Percentiles rank a stretch among this genome's conserved stretches.
Conservation (phyloP, 2,329 filamentous ascomycete genomes). For the Uncinocarpus reesii region DNA sequence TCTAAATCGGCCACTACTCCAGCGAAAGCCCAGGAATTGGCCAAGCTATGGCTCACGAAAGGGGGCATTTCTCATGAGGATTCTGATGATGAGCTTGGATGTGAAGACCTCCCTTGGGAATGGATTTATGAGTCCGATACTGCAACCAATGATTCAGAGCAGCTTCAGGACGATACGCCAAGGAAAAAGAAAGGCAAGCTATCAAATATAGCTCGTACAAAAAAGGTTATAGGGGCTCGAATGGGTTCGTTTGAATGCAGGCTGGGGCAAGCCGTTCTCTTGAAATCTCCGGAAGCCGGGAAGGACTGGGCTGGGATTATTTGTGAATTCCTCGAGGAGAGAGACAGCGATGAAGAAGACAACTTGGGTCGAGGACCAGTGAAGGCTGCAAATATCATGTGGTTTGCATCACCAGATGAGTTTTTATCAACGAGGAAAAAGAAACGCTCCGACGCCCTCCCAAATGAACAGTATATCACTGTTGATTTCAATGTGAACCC, state of each 20-base stretch:
- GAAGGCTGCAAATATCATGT: conserved; percentile 83
- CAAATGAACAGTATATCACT: conserved; percentile 88
- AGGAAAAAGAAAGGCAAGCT: conserved; percentile 9
- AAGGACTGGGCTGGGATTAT: conserved; percentile 91
- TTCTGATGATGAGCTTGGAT: conserved; percentile 76
- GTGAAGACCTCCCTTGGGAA: conserved; percentile 64
- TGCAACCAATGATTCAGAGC: conserved; percentile 15
- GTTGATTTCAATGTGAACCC: conserved; percentile 79
- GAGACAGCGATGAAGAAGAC: conserved; percentile 54
- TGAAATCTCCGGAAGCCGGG: conserved; percentile 77
- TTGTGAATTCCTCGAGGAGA: conserved; percentile 65
- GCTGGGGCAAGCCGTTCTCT: conserved; percentile 71
- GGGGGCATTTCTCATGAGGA: conserved; percentile 62
- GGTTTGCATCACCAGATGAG: conserved; percentile 78
- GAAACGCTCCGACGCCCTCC: conserved; percentile 68
- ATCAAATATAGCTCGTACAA: conserved; percentile 20
- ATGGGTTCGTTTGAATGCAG: conserved; percentile 72
- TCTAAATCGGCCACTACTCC: conserved; percentile 16
- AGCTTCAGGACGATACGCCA: neutral
- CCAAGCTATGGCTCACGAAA: conserved; percentile 44
- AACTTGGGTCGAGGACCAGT: conserved; percentile 50
- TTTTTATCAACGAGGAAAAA: conserved; percentile 77
- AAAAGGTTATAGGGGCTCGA: conserved; percentile 64
- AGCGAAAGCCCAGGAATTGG: conserved; percentile 26
- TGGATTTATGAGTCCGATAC: conserved; percentile 53